These are phyloP conservation scores for Kondoa malvinella DNA, from an alignment of 768 basidiomycete species.

Conservation along the genomic window DNA sequence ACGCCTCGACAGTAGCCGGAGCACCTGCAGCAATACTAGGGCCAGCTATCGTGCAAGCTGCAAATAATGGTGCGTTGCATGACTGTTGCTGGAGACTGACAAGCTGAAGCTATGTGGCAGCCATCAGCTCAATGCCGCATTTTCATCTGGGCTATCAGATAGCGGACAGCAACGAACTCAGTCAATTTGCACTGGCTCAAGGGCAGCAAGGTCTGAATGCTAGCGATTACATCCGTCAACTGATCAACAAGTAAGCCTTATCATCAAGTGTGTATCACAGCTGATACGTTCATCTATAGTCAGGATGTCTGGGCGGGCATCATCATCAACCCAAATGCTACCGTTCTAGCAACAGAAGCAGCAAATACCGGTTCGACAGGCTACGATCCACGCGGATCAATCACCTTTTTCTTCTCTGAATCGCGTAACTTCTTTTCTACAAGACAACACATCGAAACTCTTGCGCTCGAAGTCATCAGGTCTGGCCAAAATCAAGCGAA, in stretches of 20 bases:
- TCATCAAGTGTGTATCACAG: neutral
- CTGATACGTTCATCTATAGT: neutral
- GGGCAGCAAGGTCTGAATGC: constrained; percentile 28
- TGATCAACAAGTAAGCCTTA: constrained; percentile 18
- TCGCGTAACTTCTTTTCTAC: constrained; percentile 28
- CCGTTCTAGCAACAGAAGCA: constrained; percentile 27
- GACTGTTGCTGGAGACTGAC: neutral
- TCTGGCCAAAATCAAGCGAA: constrained; percentile 21
- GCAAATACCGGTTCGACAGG: constrained; percentile 17
- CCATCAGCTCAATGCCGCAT: constrained; percentile 17
- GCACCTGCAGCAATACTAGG: constrained; percentile 30
- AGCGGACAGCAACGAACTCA: constrained; percentile 18
- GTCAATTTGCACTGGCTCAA: constrained; percentile 20
- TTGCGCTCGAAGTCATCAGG: constrained; percentile 22
- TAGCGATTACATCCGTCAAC: constrained; percentile 22
- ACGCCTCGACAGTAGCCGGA: constrained; percentile 15
- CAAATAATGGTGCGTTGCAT: constrained; percentile 9
- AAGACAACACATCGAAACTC: constrained; percentile 28
- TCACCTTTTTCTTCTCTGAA: constrained; percentile 29
- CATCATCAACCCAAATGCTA: constrained; percentile 30
- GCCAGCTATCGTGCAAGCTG: constrained; percentile 24
- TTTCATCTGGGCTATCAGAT: constrained; percentile 27
- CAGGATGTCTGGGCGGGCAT: constrained; percentile 30
- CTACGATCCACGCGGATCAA: constrained; percentile 28
- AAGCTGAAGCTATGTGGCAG: neutral